Base-by-base conservation (phyloP, 169 alveolate species). In the Plasmodium blacklocki region DNA sequence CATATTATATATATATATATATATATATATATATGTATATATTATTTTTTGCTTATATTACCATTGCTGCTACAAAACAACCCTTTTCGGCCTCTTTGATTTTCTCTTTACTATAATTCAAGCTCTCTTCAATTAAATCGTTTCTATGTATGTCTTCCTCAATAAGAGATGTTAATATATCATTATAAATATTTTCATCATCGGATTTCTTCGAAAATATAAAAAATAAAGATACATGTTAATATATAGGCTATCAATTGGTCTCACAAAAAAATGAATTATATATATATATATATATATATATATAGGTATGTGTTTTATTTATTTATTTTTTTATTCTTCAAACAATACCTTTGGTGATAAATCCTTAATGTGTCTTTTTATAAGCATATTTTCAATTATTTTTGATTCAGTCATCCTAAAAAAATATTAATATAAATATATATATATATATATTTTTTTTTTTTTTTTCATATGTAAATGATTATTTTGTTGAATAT, bases 401-500 rank as follows among this genome's bases (percentile, higher is more conserved):
- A 78, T 67, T 52, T 78, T 78, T 21, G 89, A 78, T 43, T 78
- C 89, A 14, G 89, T 78, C 80, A 67, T 78, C 89, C 89, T 78
- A 45, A 18, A 52, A 50, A 54, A 54, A 39, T 26, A 56, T 5
- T 39, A 58, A 26, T 32, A 29, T n/a, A 66, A 39, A 47, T 62
- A 62, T 26, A 23, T 3, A 70, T 43, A 73, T 60, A 19, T 52
- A 45, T 50, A 52, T 14, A 43, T 68, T 23, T 23, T 23, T 26
- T 26, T 68, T 23, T 23, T 23, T 26, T 26, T 26, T n/a, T 15
- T 18, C 26, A 78, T 23, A 18, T 15, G 58, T 12, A 78, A 66
- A 64, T n/a, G 23, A n/a, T 15, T 26, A 56, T 68, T 58, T 54
- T 50, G 43, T 26, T 32, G 21, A 66, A 32, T 64, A 66, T 64